A percentile compares a stretch with the other conserved stretches of the same genome.
These are phyloP conservation scores for Hypseocharis bilobata DNA, from an alignment of 441 rosid species.

Conservation along the genomic window DNA sequence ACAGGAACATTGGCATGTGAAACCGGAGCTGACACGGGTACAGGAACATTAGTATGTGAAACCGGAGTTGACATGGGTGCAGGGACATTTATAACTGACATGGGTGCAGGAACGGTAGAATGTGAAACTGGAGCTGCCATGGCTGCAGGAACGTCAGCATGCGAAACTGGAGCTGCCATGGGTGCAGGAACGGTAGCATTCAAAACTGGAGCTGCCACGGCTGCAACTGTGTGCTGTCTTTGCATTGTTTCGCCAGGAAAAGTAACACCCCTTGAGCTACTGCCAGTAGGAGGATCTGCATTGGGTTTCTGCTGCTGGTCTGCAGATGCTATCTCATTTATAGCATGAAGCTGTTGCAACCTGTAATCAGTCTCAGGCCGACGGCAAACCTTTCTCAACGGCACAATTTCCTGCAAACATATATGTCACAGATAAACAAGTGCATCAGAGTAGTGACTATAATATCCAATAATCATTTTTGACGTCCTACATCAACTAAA, in stretches of 20 bases:
- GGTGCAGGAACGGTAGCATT: not conserved
- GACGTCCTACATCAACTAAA: no score
- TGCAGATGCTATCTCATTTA: conserved; percentile 31
- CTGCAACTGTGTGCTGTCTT: conserved; percentile 30
- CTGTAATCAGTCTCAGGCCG: conserved; percentile 95
- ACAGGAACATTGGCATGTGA: conserved; percentile 20
- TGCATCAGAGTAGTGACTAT: not conserved
- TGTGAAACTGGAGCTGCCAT: conserved; percentile 5
- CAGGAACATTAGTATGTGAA: not conserved
- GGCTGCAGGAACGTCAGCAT: conserved; percentile 18
- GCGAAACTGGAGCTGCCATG: conserved; percentile 10
- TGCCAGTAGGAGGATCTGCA: conserved; percentile 24
- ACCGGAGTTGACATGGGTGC: conserved; percentile 3
- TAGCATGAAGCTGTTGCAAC: conserved; percentile 77
- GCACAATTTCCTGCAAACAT: conserved; percentile 71
- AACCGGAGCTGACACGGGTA: conserved; percentile 1
- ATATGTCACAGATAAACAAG: conserved; percentile 1
- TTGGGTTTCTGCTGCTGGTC: conserved; percentile 39
- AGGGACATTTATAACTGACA: no score
- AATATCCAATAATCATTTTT: no score
- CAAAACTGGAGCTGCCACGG: conserved; percentile 1
- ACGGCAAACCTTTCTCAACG: conserved; percentile 78
- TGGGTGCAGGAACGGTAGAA: not conserved
- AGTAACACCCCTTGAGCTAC: conserved; percentile 15
- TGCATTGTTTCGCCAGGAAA: conserved; percentile 26